Evolutionary conservation across 139 green algal species (phyloP).

Genomic region (Chlamydomonas eustigma): DNA sequence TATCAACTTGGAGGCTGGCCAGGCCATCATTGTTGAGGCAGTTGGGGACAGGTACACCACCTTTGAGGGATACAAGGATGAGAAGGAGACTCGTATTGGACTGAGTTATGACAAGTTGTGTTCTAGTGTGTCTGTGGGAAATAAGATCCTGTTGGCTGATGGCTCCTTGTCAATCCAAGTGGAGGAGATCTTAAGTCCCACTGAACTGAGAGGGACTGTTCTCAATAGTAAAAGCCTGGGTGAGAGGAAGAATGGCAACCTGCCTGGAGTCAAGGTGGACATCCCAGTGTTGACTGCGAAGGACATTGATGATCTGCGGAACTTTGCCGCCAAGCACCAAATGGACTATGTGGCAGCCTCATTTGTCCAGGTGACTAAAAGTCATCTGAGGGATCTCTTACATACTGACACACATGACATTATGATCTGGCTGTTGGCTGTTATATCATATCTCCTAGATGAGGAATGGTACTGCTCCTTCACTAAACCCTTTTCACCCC

Average conservation of each 20-base stretch:
- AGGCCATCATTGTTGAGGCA: constrained; percentile 53
- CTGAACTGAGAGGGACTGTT: constrained; percentile 30
- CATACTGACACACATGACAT: not conserved
- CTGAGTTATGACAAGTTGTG: constrained; percentile 56
- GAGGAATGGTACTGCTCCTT: not conserved
- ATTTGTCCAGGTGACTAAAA: constrained; percentile 51
- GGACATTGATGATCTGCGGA: constrained; percentile 61
- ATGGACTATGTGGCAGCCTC: constrained; percentile 61
- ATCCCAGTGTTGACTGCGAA: constrained; percentile 66
- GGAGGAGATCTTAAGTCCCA: constrained; percentile 35
- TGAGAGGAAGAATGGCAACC: constrained; percentile 63
- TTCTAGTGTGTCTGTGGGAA: constrained; percentile 36
- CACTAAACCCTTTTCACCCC: constrained; percentile 35
- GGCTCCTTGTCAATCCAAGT: constrained; percentile 49
- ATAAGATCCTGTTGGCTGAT: constrained; percentile 57
- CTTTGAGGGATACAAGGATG: constrained; percentile 49
- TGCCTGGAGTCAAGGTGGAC: constrained; percentile 63
- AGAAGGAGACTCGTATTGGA: constrained; percentile 47
- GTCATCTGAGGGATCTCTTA: too few relatives aligned
- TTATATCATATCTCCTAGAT: not conserved
- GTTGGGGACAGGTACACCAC: constrained; percentile 56
- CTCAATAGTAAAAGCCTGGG: constrained; percentile 42
- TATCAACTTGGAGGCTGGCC: constrained; percentile 36
- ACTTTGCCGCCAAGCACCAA: constrained; percentile 44
- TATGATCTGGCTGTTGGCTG: not conserved